Conservation (phyloP, 352 stramenopile genomes). For the Phytophthora rubi region DNA sequence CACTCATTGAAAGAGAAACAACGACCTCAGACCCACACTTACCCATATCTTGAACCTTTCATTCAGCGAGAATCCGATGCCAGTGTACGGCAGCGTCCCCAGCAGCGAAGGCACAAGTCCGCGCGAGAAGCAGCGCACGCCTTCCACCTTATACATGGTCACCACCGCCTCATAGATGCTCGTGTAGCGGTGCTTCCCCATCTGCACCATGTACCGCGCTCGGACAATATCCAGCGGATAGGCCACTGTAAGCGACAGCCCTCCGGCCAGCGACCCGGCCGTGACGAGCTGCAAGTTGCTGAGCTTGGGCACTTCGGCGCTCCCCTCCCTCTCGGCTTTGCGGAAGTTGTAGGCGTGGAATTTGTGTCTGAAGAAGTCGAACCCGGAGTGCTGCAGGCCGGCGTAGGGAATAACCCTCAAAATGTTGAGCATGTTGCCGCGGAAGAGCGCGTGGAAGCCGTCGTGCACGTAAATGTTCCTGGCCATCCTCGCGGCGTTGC, state of each 20-base stretch:
- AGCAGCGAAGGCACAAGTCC: conserved; percentile 81
- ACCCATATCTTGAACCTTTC: conserved; percentile 85
- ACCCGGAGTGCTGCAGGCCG: conserved; percentile 83
- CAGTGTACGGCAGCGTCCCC: conserved; percentile 86
- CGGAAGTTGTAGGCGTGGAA: conserved; percentile 83
- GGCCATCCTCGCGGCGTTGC: conserved; percentile 66
- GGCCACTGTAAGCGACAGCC: conserved; percentile 72
- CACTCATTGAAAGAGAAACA: neutral
- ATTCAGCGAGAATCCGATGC: conserved; percentile 87
- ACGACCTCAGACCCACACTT: conserved; percentile 17
- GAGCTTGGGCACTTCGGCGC: conserved; percentile 60
- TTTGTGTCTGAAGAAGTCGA: conserved; percentile 82
- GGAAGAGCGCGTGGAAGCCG: conserved; percentile 74
- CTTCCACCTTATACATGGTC: conserved; percentile 82
- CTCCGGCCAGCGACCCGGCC: conserved; percentile 74
- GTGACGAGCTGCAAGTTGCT: conserved; percentile 80
- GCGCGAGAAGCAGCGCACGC: conserved; percentile 67
- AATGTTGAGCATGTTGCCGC: conserved; percentile 82
- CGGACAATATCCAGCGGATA: conserved; percentile 87
- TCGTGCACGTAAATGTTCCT: conserved; percentile 75
- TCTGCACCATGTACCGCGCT: conserved; percentile 88
- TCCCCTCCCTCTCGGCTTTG: conserved; percentile 43
- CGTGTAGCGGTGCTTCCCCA: conserved; percentile 77
- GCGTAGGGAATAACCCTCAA: conserved; percentile 81
- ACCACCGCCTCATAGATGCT: conserved; percentile 72